Evolutionary conservation across 371 early-diverging fungal species (phyloP).

Genomic region (Actinomortierella ambigua): DNA sequence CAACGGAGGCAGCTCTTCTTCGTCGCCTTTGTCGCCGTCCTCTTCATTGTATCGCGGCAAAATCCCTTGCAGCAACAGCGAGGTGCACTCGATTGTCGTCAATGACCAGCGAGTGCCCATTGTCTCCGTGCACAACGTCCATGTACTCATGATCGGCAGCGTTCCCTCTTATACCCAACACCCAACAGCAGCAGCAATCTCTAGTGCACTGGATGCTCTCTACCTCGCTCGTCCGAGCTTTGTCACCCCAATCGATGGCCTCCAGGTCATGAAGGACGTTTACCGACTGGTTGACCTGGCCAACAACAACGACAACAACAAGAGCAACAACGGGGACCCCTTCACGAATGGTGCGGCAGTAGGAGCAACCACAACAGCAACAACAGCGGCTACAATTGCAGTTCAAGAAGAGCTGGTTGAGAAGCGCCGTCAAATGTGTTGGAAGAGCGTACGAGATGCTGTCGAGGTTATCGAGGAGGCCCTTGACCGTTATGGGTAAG

Average conservation of each 20-base stretch:
- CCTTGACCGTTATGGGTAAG: slow-evolving; percentile 68
- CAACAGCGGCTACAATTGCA: no score
- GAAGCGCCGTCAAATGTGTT: slow-evolving; percentile 29
- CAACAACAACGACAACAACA: slow-evolving; percentile 3
- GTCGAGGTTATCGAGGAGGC: slow-evolving; percentile 71
- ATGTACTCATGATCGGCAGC: slow-evolving; percentile 25
- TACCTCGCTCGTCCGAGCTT: slow-evolving; percentile 35
- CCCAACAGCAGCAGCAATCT: background rate
- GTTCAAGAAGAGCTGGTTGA: slow-evolving; percentile 4
- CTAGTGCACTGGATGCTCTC: slow-evolving; percentile 21
- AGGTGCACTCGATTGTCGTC: slow-evolving; percentile 28
- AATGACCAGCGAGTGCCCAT: slow-evolving; percentile 13
- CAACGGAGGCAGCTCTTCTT: no score
- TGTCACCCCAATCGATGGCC: slow-evolving; percentile 33
- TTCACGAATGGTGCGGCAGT: no score
- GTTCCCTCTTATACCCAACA: slow-evolving; percentile 24
- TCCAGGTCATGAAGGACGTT: slow-evolving; percentile 44
- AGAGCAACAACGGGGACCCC: background rate
- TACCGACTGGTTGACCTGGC: slow-evolving; percentile 40
- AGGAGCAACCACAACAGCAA: no score
- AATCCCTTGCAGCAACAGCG: slow-evolving; percentile 32
- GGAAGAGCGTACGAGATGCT: slow-evolving; percentile 51
- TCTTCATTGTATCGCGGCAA: no score
- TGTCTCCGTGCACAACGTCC: slow-evolving; percentile 44
- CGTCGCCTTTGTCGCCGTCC: no score